phyloP scores from a whole-genome alignment of 805 yeast species.

The Myxozyma neglecta region DNA sequence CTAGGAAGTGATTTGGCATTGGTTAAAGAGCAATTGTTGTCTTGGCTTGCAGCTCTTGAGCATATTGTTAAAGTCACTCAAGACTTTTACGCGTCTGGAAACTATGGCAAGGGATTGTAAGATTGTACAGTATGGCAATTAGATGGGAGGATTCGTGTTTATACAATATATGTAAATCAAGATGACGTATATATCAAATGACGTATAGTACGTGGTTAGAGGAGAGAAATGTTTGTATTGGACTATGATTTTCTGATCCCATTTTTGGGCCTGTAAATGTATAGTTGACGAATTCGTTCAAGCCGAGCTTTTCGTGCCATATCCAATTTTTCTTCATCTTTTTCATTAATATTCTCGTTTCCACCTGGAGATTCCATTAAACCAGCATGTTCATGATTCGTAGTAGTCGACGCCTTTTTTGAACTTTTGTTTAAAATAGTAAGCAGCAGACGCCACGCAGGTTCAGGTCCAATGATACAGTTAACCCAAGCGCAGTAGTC shows the following conservation, averaged over 20 bases:
- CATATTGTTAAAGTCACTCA: conserved; percentile 68
- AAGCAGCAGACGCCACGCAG: conserved; percentile 23
- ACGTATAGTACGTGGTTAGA: not conserved
- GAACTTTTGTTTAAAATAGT: conserved; percentile 7
- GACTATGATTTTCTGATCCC: not conserved
- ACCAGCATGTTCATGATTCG: no score
- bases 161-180: not conserved
- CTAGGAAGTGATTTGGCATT: conserved; percentile 72
- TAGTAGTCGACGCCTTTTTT: not conserved
- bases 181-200: not conserved
- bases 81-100: conserved; percentile 74
- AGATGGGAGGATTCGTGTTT: not conserved
- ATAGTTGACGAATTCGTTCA: conserved; percentile 14
- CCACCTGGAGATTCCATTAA: not conserved
- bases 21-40: conserved; percentile 62
- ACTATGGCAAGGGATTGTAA: conserved; percentile 85
- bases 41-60: conserved; percentile 78
- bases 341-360: not conserved
- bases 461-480: conserved; percentile 1
- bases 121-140: not conserved
- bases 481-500: conserved; percentile 33
- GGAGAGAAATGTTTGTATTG: not conserved
- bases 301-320: conserved; percentile 11
- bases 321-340: conserved; percentile 3
- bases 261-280: conserved; percentile 17